Base-by-base conservation (phyloP, 129 eudicot species). In the Chrysanthemum seticuspe region DNA sequence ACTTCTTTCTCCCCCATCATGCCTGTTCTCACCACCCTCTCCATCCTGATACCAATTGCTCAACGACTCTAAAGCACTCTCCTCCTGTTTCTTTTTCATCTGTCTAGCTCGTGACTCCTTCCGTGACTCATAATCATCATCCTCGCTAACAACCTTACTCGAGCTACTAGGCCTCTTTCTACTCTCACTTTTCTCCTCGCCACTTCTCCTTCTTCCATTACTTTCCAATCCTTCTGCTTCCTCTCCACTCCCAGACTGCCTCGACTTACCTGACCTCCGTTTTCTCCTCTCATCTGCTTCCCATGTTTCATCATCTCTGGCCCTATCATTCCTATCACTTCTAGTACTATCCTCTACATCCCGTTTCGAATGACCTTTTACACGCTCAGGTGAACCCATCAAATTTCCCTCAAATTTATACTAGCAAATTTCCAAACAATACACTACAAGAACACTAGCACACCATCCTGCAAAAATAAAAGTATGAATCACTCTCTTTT, bases 31-130 rank as follows among this genome's bases (percentile, higher is more conserved):
- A 54, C 74, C 92, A 54, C 74, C 85, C 16, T 90, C 99, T 66
- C 93, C 93, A 73, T 94, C 99, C 52, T 83, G 83, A 82, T 94
- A 94, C 96, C 93, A 90, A 75, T 71, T 86, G 66, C 96, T 94
- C 80, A 94, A 83, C 10, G 81, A 74, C 62, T 94, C 97, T 47
- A 94, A 71, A 23, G 97, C 82, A 69, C 85, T 94, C 81, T 81
- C 95, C 76, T 87, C 97, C 74, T 80, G 82, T 76, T 83, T 88
- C 83, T 81, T 90, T 85, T 84, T 86, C 80, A 72, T 18, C 74
- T 84, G 87, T 78, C 81, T 81, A 44, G 90, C 74, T 16, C 87
- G 80, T 15, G 81, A 79, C 55, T 91, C 92, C 53, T 71, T 84
- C 74, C 85, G 80, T 51, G 79, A 73, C 61, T 84, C 93, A 68